These are phyloP conservation scores for Cladophialophora bantiana DNA, from an alignment of 2,329 filamentous ascomycete species.

Conservation along the genomic window DNA sequence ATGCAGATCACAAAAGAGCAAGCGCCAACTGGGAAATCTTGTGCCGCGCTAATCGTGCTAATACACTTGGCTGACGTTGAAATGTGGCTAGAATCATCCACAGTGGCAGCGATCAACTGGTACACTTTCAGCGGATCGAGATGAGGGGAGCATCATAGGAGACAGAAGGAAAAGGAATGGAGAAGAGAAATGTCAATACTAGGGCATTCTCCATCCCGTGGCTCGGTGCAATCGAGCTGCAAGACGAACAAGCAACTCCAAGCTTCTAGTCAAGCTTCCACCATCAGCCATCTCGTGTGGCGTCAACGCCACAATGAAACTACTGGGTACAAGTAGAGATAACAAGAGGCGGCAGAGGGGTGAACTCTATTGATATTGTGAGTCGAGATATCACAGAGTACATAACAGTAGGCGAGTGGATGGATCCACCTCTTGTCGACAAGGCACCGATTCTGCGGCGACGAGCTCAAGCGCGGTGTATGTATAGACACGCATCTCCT, in stretches of 20 bases:
- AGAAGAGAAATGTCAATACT: background rate
- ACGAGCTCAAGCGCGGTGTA: slow-evolving; percentile 36
- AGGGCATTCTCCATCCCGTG: background rate
- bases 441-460: slow-evolving; percentile 11
- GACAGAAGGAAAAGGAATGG: background rate
- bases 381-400: slow-evolving; percentile 16
- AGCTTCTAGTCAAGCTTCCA: background rate
- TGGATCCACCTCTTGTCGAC: slow-evolving; percentile 5
- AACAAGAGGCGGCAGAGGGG: background rate
- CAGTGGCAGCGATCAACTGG: slow-evolving; percentile 8
- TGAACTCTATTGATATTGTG: slow-evolving; percentile 7
- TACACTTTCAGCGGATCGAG: background rate
- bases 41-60: slow-evolving; percentile 3
- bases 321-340: no score
- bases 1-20: slow-evolving; percentile 13
- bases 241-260: background rate
- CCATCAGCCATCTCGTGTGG: background rate
- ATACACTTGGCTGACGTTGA: slow-evolving; percentile 21
- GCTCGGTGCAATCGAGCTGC: background rate
- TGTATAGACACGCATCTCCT: slow-evolving; percentile 11
- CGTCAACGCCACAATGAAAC: background rate
- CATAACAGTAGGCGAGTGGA: slow-evolving; percentile 22
- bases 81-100: slow-evolving; percentile 10
- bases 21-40: slow-evolving; percentile 10
- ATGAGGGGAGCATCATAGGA: background rate